Conservation (phyloP, 768 basidiomycete genomes). For the Psilocybe tampanensis region DNA sequence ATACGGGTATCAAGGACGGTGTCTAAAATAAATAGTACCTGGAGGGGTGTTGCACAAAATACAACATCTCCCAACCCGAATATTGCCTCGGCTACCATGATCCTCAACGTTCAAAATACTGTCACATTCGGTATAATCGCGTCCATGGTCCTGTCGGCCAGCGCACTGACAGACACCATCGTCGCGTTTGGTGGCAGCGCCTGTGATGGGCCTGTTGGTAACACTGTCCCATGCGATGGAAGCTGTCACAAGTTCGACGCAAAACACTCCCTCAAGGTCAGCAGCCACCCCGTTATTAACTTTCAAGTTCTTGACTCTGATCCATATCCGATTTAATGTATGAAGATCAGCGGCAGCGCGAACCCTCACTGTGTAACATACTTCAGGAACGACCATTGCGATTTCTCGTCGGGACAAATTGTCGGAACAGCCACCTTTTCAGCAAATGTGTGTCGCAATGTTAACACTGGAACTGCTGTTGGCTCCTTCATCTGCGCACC, state of each 20-base stretch:
- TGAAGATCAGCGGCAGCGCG: neutral
- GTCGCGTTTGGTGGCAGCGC: constrained; percentile 1
- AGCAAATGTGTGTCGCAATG: neutral
- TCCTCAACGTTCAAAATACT: too few relatives aligned
- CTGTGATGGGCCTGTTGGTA: neutral
- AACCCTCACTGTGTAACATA: constrained; percentile 1
- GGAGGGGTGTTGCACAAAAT: too few relatives aligned
- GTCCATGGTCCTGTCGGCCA: too few relatives aligned
- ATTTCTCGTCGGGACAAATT: neutral
- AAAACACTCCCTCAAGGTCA: constrained; percentile 1
- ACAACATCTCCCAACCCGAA: too few relatives aligned
- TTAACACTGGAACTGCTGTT: neutral
- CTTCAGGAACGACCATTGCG: neutral
- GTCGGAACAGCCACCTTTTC: neutral
- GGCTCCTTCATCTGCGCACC: constrained; percentile 1
- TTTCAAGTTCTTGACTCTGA: neutral
- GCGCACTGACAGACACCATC: too few relatives aligned
- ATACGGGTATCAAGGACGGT: too few relatives aligned
- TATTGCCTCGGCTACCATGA: too few relatives aligned
- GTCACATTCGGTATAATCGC: too few relatives aligned
- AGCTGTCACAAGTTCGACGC: constrained; percentile 1
- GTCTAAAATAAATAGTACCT: too few relatives aligned
- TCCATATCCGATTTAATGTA: neutral
- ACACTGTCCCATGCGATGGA: constrained; percentile 2
- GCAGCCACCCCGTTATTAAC: too few relatives aligned